Conservation (phyloP, 371 early-diverging fungal genomes). For the Mucor circinelloides region DNA sequence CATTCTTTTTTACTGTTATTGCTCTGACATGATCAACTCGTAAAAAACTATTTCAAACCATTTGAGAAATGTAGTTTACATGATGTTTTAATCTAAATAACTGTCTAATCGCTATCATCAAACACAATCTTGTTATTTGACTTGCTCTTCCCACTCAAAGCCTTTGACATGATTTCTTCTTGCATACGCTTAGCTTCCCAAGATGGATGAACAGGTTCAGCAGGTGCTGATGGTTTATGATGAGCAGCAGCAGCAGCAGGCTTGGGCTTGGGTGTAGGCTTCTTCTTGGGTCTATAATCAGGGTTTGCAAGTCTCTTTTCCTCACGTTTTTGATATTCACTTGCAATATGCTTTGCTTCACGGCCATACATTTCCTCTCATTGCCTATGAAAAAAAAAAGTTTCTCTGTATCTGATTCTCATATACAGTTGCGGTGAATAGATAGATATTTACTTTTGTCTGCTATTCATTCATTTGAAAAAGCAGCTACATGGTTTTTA, state of each 20-base stretch:
- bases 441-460: too few species aligned
- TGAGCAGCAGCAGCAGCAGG: not conserved
- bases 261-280: slow-evolving; percentile 7
- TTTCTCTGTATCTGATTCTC: too few species aligned
- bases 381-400: too few species aligned
- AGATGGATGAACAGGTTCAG: slow-evolving; percentile 47
- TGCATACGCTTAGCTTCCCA: slow-evolving; percentile 54
- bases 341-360: slow-evolving; percentile 43
- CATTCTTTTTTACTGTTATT: too few species aligned
- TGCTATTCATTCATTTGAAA: too few species aligned
- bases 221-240: not conserved
- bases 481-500: too few species aligned
- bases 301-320: slow-evolving; percentile 29
- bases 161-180: slow-evolving; percentile 52
- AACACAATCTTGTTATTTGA: slow-evolving; percentile 50
- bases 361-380: slow-evolving; percentile 47
- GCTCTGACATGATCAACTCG: too few species aligned
- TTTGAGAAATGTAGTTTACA: too few species aligned
- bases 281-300: slow-evolving; percentile 30
- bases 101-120: slow-evolving; percentile 25
- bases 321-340: slow-evolving; percentile 31
- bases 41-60: too few species aligned
- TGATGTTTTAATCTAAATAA: too few species aligned
- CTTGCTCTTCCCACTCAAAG: slow-evolving; percentile 35
- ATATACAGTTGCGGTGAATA: too few species aligned